phyloP scores from a whole-genome alignment of 345 rosid species.

The Eucalyptus camaldulensis region DNA sequence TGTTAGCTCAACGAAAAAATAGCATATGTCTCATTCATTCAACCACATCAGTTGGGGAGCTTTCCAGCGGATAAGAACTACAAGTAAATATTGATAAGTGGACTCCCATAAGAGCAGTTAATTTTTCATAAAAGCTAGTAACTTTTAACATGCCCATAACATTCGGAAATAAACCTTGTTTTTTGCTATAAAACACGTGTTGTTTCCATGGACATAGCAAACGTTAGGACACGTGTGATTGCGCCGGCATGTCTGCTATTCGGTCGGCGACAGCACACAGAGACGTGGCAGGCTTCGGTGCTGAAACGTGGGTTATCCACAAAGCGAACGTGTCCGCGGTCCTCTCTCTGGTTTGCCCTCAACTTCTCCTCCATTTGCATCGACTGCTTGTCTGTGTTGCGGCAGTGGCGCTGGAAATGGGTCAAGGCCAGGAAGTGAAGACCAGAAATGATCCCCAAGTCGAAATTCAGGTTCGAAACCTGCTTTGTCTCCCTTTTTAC shows the following conservation, averaged over 20 bases:
- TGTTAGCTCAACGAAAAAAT: not conserved
- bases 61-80: not conserved
- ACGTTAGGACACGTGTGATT: not conserved
- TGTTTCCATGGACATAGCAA: not conserved
- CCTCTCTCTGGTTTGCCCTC: not conserved
- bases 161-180: not conserved
- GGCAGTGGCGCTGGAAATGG: slow-evolving; percentile 2
- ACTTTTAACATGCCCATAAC: not conserved
- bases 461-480: slow-evolving; percentile 18
- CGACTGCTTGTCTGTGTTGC: not conserved
- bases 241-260: accelerated
- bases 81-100: not conserved
- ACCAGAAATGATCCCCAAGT: slow-evolving; percentile 13
- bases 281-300: not conserved
- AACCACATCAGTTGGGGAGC: not conserved
- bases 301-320: not conserved
- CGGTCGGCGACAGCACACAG: not conserved
- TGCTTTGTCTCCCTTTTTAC: too few species aligned
- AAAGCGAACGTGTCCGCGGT: not conserved
- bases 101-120: not conserved
- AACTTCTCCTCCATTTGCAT: not conserved
- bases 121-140: too few species aligned
- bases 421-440: slow-evolving; percentile 27
- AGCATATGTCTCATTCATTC: not conserved
- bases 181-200: not conserved